phyloP scores from a whole-genome alignment of 2,329 filamentous ascomycete genomes.

The Diaporthe citriasiana region DNA sequence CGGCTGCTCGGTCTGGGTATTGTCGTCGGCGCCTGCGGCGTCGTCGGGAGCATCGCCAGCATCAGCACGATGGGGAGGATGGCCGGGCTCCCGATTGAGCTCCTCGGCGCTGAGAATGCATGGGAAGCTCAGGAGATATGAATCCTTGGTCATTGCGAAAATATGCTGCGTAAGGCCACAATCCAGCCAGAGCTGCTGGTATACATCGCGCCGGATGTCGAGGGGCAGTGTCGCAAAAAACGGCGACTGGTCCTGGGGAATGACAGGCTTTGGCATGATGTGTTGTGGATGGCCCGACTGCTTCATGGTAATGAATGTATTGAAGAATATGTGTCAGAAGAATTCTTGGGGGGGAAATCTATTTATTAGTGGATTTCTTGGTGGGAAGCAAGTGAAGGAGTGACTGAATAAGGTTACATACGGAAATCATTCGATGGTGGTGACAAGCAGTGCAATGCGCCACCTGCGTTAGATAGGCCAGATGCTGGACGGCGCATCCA shows the following conservation, averaged over 20 bases:
- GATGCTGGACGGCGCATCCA: neutral
- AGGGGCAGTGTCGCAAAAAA: constrained; percentile 42
- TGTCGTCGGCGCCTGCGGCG: neutral
- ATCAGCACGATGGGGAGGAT: neutral
- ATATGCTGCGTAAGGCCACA: constrained; percentile 35
- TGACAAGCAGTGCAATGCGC: neutral
- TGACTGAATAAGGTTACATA: neutral
- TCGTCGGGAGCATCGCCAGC: neutral
- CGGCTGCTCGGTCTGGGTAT: neutral
- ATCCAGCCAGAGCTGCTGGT: constrained; percentile 39
- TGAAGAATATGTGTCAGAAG: neutral
- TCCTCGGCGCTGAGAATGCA: constrained; percentile 17
- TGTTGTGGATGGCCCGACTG: neutral
- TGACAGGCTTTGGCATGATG: neutral
- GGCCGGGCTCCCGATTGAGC: neutral
- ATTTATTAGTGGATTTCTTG: neutral
- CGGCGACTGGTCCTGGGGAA: constrained; percentile 36
- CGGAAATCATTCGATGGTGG: neutral
- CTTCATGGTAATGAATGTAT: neutral
- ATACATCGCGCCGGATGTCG: constrained; percentile 40
- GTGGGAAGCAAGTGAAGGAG: neutral
- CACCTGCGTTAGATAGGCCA: too few relatives aligned
- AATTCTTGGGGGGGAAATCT: neutral
- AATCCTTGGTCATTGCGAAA: neutral
- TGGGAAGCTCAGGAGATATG: constrained; percentile 22